These are phyloP conservation scores for Pleurotus salmoneostramineus DNA, from an alignment of 768 basidiomycete species.

Conservation along the genomic window DNA sequence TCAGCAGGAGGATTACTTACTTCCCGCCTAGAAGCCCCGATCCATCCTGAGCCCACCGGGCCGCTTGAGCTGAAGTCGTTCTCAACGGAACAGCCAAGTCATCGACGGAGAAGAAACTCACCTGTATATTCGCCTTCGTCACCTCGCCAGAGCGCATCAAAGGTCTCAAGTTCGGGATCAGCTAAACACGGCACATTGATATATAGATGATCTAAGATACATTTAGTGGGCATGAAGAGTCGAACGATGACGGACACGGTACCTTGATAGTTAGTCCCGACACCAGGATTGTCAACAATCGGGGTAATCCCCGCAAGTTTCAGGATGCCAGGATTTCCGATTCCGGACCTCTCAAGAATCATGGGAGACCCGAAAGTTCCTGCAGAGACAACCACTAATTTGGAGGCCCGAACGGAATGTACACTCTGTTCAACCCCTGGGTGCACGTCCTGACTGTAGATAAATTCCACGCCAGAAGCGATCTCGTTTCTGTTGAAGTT, in stretches of 20 bases:
- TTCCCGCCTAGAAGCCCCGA: conserved; percentile 30
- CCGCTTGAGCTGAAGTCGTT: neutral
- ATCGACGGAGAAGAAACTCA: neutral
- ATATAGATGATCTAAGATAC: conserved; percentile 10
- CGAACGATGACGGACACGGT: neutral
- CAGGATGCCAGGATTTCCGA: conserved; percentile 28
- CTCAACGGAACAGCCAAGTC: neutral
- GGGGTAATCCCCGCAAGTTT: conserved; percentile 21
- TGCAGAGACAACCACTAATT: conserved; percentile 34
- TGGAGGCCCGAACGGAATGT: conserved; percentile 19
- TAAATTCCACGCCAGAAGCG: conserved; percentile 13
- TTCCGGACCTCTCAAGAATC: conserved; percentile 52
- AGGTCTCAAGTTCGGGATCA: neutral
- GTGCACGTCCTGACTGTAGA: conserved; percentile 12
- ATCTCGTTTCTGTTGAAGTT: conserved; percentile 8
- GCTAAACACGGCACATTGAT: conserved; percentile 4
- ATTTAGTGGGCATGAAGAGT: too few relatives aligned
- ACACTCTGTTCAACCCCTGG: conserved; percentile 7
- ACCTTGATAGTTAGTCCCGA: conserved; percentile 31
- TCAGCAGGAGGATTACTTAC: conserved; percentile 14
- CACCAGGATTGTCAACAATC: conserved; percentile 33
- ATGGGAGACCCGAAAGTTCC: conserved; percentile 30
- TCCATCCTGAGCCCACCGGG: conserved; percentile 26
- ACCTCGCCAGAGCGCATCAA: conserved; percentile 8
- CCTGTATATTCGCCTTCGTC: conserved; percentile 8